A percentile compares a stretch with the other conserved stretches of the same genome.
phyloP scores from a whole-genome alignment of 331 rosid genomes.

The Phaseolus coccineus region DNA sequence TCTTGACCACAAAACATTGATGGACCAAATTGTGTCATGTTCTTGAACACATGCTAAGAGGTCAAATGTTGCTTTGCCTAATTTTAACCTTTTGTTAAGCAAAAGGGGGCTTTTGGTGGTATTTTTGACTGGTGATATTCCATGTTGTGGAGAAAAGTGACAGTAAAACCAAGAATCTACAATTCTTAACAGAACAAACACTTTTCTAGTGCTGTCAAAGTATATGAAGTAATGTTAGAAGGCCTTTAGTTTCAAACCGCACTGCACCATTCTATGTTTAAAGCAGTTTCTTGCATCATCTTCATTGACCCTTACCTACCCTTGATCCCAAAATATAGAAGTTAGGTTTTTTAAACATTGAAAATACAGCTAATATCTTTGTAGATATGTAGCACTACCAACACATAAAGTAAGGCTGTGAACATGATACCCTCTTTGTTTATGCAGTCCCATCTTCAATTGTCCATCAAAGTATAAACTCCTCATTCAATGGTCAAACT shows the following conservation, averaged over 20 bases:
- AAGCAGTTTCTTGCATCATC: slow-evolving; percentile 24
- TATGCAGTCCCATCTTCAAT: slow-evolving; percentile 57
- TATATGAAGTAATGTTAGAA: not conserved
- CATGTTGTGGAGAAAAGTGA: not conserved
- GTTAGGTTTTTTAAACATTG: not conserved
- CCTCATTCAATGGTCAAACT: slow-evolving; percentile 73
- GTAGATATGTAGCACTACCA: slow-evolving; percentile 18
- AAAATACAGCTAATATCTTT: not conserved
- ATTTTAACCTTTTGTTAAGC: not conserved
- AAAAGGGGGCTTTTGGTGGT: not conserved
- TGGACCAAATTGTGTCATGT: slow-evolving; percentile 17
- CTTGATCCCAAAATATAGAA: not conserved
- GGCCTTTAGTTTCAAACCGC: slow-evolving; percentile 4
- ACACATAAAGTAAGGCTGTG: not conserved
- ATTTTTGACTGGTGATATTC: not conserved
- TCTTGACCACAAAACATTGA: slow-evolving; percentile 15
- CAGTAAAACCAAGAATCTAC: not conserved
- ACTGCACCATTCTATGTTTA: not conserved
- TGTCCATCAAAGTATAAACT: slow-evolving; percentile 56
- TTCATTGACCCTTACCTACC: not conserved
- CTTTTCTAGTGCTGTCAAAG: not conserved
- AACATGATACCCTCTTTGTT: slow-evolving; percentile 35
- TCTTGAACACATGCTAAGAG: slow-evolving; percentile 13
- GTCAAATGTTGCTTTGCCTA: not conserved
- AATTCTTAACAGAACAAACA: not conserved